A percentile compares a stretch with the other conserved stretches of the same genome.
These are phyloP conservation scores for Tausonia pullulans DNA, from an alignment of 1,284 basidiomycete genomes.

Conservation along the genomic window DNA sequence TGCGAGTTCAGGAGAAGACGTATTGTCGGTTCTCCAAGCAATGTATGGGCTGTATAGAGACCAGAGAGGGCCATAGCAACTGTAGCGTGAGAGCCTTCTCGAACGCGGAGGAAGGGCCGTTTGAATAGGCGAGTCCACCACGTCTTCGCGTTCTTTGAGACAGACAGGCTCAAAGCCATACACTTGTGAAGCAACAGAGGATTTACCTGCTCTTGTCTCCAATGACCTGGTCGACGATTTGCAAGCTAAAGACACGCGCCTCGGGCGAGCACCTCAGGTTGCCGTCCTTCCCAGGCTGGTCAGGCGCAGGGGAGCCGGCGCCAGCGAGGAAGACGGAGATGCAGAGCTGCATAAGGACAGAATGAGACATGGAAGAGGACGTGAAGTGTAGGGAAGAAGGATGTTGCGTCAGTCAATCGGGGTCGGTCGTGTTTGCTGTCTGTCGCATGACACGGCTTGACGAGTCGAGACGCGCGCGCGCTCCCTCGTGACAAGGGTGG, in stretches of 20 bases:
- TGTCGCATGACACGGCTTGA: too few relatives aligned
- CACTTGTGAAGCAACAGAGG: background rate
- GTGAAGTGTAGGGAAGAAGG: background rate
- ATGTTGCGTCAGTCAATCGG: too few relatives aligned
- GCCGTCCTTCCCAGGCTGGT: constrained; percentile 31
- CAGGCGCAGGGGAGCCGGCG: constrained; percentile 27
- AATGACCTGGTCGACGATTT: constrained; percentile 34
- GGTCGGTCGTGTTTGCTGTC: too few relatives aligned
- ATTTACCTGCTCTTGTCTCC: constrained; percentile 14
- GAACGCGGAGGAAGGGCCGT: background rate
- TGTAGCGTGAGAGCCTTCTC: background rate
- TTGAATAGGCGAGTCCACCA: too few relatives aligned
- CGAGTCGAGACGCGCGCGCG: too few relatives aligned
- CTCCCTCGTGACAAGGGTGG: background rate
- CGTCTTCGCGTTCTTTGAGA: too few relatives aligned
- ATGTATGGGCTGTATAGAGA: too few relatives aligned
- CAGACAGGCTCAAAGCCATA: too few relatives aligned
- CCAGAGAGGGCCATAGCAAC: too few relatives aligned
- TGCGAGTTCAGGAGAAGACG: background rate
- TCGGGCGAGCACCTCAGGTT: constrained; percentile 33
- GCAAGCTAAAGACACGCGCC: constrained; percentile 34
- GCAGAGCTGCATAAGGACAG: constrained; percentile 28
- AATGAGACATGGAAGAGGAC: background rate
- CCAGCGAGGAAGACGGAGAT: constrained; percentile 35
- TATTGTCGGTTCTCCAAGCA: too few relatives aligned